Evolutionary conservation across 352 stramenopile genomes (phyloP).

Genomic region (Globisporangium iwayamae): DNA sequence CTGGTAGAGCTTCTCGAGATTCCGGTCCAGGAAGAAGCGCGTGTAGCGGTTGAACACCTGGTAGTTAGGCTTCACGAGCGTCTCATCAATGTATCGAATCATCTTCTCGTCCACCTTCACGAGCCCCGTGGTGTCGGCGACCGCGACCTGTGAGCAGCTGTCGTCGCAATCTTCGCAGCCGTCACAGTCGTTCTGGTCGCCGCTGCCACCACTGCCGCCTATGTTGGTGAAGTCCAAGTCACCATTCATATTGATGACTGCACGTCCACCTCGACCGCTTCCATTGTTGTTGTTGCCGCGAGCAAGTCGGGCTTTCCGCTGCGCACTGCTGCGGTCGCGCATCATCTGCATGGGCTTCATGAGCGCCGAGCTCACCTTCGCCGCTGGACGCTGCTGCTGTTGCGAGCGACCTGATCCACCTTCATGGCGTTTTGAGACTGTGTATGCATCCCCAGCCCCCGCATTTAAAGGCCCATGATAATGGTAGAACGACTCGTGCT

Average conservation of each 20-base stretch:
- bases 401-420: background rate
- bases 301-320: slow-evolving; percentile 4
- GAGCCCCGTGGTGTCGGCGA: slow-evolving; percentile 9
- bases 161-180: background rate
- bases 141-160: background rate
- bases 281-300: background rate
- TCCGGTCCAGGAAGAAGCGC: slow-evolving; percentile 70
- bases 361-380: slow-evolving; percentile 19
- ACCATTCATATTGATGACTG: background rate
- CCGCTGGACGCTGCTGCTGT: background rate
- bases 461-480: background rate
- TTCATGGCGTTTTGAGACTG: background rate
- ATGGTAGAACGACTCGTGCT: slow-evolving; percentile 1
- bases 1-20: slow-evolving; percentile 78
- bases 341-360: slow-evolving; percentile 22
- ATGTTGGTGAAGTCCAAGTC: slow-evolving; percentile 1
- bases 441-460: background rate
- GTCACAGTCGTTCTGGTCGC: background rate
- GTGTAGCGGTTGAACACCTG: slow-evolving; percentile 81
- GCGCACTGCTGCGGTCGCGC: slow-evolving; percentile 15
- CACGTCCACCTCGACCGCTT: background rate
- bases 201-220: background rate
- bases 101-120: slow-evolving; percentile 38
- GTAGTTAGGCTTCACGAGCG: slow-evolving; percentile 65
- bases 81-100: slow-evolving; percentile 70